These are phyloP conservation scores for Fusarium albosuccineum DNA, from an alignment of 2,329 filamentous ascomycete species.

Conservation along the genomic window DNA sequence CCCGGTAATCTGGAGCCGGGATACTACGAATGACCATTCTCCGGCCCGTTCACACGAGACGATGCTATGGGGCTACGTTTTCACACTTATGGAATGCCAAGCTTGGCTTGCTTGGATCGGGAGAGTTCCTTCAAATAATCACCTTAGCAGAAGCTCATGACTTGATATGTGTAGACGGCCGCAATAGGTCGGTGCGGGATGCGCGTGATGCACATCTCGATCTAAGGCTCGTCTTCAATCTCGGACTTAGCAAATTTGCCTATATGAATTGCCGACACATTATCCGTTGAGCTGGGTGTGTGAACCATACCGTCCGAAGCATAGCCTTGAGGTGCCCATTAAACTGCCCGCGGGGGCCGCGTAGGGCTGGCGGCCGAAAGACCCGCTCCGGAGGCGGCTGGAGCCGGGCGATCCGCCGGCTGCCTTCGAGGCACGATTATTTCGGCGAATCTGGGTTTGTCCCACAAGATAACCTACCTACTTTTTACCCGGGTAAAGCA, in stretches of 20 bases:
- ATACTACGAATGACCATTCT: constrained; percentile 1
- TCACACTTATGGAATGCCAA: constrained; percentile 1
- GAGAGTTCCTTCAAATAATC: constrained; percentile 7
- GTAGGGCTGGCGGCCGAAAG: constrained; percentile 35
- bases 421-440: constrained; percentile 14
- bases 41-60: constrained; percentile 9
- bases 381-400: constrained; percentile 35
- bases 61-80: not conserved
- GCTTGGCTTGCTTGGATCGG: not conserved
- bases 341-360: constrained; percentile 8
- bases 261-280: not conserved
- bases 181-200: constrained; percentile 5
- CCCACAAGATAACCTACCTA: not conserved
- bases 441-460: not conserved
- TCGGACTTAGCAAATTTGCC: not conserved
- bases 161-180: not conserved
- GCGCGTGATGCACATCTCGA: constrained; percentile 11
- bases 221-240: not conserved
- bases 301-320: constrained; percentile 4
- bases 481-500: not conserved
- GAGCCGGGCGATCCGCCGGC: constrained; percentile 33
- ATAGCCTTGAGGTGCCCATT: not conserved
- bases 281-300: constrained; percentile 6
- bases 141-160: constrained; percentile 13
- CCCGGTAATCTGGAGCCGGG: constrained; percentile 18